Evolutionary conservation across 2,329 filamentous ascomycete species (phyloP), one percentile per base, ranked within the genome.

Genomic region (Paraconiothyrium sp.): DNA sequence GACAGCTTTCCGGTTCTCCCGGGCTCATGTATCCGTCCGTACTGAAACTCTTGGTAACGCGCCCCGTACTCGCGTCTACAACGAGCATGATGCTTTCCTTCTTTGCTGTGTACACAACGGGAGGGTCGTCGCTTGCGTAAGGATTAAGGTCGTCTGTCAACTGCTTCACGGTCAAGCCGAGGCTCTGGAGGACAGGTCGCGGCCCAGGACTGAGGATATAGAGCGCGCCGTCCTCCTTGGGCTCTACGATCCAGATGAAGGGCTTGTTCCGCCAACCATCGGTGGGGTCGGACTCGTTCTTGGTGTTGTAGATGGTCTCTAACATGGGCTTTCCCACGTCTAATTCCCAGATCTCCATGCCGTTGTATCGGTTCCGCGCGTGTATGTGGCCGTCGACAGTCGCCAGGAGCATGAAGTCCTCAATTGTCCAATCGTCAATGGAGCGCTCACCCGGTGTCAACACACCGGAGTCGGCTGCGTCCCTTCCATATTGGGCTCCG

Each of bases 321-420:
- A 98, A 90, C 88, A 97, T 94, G 69, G 94, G 92, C 71, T 90
- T 89, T 70, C 93, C 91, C 63, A 91, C 88, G 79, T 93, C 89
- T 64, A 97, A 86, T 74, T 91, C 90, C 95, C 95, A 98, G 76
- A 90, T 90, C 71, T 91, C 86, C 66, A 90, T 86, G 71, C 95
- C 95, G 56, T 91, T 95, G 77, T 90, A 91, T 74, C 95, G 89
- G 83, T 97, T 93, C 80, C 89, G 89, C 78, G 94, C 94, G 83
- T 97, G 92, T 75, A 98, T 88, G 79, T 93, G 92, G 86, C 95
- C 95, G 86, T 98, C 94, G 88, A 98, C 92, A 88, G 95, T 98
- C 92, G 95, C 94, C 91, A 99, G 86, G 85, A 99, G 92, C 84
- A 98, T 92, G 88, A 97, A 97, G 86, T 98, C 94, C 92, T 98